These are phyloP conservation scores for Cercospora berteroae DNA, from an alignment of 2,329 filamentous ascomycete species.

Conservation along the genomic window DNA sequence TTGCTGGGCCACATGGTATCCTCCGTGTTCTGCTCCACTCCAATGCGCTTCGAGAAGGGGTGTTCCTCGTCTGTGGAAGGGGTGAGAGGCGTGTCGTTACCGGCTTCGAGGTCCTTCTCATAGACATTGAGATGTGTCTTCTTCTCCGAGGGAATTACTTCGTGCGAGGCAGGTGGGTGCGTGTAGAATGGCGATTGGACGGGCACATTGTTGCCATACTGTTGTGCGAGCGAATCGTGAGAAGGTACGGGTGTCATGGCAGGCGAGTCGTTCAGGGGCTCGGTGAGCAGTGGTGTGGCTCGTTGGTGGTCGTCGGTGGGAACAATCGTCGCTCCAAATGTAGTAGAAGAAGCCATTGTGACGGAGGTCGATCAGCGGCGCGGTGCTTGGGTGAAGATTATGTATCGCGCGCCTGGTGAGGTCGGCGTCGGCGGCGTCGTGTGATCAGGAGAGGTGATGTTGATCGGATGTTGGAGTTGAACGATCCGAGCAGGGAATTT, in stretches of 20 bases:
- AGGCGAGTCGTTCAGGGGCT: conserved; percentile 35
- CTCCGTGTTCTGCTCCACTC: conserved; percentile 47
- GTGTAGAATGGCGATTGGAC: conserved; percentile 50
- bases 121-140: conserved; percentile 23
- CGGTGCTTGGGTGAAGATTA: not conserved
- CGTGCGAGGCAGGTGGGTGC: conserved; percentile 48
- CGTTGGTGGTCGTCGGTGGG: conserved; percentile 26
- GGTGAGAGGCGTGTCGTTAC: conserved; percentile 32
- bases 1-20: conserved; percentile 54
- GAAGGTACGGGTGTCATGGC: conserved; percentile 38
- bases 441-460: not conserved
- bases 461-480: conserved; percentile 6
- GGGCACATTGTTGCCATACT: conserved; percentile 39
- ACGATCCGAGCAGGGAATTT: conserved; percentile 11
- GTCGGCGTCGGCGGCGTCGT: not conserved
- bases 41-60: conserved; percentile 42
- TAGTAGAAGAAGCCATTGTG: conserved; percentile 29
- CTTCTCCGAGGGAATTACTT: conserved; percentile 30
- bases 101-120: conserved; percentile 44
- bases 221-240: conserved; percentile 32
- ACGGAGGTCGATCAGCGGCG: not conserved
- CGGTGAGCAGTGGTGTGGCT: conserved; percentile 29
- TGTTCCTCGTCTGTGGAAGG: conserved; percentile 39
- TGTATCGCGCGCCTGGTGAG: not conserved
- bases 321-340: conserved; percentile 47